Evolutionary conservation across 1,284 basidiomycete genomes (phyloP).

Genomic region (Austropuccinia psidii): DNA sequence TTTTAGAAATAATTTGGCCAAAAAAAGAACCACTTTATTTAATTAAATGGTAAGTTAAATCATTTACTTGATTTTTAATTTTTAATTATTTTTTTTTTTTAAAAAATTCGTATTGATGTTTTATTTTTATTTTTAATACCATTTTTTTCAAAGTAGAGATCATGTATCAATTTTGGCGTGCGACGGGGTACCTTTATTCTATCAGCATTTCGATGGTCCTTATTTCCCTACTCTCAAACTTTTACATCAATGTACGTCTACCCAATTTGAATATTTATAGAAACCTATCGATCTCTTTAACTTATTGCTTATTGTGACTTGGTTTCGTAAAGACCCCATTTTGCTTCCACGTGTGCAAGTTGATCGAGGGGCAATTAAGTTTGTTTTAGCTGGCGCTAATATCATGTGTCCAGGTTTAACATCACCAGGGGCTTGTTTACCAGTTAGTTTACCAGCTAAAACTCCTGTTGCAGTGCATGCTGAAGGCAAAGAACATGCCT

Average conservation of each 20-base stretch:
- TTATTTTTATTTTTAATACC: not conserved
- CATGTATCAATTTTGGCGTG: constrained; percentile 88
- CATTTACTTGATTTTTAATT: not conserved
- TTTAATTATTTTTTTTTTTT: not conserved
- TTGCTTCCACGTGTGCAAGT: constrained; percentile 80
- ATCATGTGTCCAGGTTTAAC: constrained; percentile 71
- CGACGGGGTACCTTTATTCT: constrained; percentile 78
- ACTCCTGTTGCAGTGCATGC: constrained; percentile 77
- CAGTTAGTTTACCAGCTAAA: constrained; percentile 61
- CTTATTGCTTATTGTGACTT: not conserved
- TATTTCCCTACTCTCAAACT: constrained; percentile 79
- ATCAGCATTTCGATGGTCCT: constrained; percentile 94
- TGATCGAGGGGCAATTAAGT: constrained; percentile 96
- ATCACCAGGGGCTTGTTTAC: constrained; percentile 77
- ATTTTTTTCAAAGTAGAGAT: constrained; percentile 56
- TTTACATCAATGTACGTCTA: constrained; percentile 74
- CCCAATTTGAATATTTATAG: constrained; percentile 34
- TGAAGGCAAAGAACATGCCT: constrained; percentile 91
- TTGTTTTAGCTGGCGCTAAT: constrained; percentile 66
- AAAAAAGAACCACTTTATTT: constrained; percentile 92
- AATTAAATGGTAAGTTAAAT: constrained; percentile 76
- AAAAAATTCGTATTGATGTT: not conserved
- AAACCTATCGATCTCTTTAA: no score
- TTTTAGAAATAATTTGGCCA: constrained; percentile 87
- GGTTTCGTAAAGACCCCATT: constrained; percentile 62